phyloP scores from a whole-genome alignment of 2,329 filamentous ascomycete genomes.

The Zalaria sp. region DNA sequence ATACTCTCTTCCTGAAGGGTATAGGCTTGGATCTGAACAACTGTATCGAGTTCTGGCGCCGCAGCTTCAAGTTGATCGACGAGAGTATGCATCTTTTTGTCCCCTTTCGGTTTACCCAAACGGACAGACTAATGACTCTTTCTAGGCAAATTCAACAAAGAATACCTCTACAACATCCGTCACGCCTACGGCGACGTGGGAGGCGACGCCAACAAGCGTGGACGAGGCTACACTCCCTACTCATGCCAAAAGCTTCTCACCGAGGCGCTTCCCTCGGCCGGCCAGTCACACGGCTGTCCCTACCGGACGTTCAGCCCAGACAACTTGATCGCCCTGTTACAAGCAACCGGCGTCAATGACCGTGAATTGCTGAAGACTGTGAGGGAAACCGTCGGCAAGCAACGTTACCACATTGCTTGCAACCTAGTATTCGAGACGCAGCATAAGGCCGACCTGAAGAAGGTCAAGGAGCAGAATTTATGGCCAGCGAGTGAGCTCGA shows the following conservation, averaged over 20 bases:
- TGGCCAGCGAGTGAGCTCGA: conserved; percentile 59
- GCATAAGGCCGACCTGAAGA: conserved; percentile 49
- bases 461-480: conserved; percentile 32
- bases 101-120: neutral
- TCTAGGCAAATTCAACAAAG: conserved; percentile 81
- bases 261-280: conserved; percentile 72
- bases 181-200: conserved; percentile 92
- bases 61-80: conserved; percentile 69
- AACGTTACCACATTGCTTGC: conserved; percentile 88
- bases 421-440: conserved; percentile 86
- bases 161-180: conserved; percentile 95
- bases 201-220: conserved; percentile 74
- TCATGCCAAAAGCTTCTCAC: conserved; percentile 92
- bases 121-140: neutral
- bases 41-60: conserved; percentile 81
- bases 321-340: conserved; percentile 64
- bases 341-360: conserved; percentile 68
- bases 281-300: conserved; percentile 89
- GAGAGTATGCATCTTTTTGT: conserved; percentile 32
- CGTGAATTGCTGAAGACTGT: conserved; percentile 65
- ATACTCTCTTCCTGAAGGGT: conserved; percentile 91
- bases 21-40: conserved; percentile 89
- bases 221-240: conserved; percentile 78
- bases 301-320: conserved; percentile 86
- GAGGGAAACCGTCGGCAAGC: conserved; percentile 75